A percentile compares a stretch with the other conserved stretches of the same genome.
Evolutionary conservation across 2,329 filamentous ascomycete species (phyloP).

Genomic region (Colletotrichum liaoningense): DNA sequence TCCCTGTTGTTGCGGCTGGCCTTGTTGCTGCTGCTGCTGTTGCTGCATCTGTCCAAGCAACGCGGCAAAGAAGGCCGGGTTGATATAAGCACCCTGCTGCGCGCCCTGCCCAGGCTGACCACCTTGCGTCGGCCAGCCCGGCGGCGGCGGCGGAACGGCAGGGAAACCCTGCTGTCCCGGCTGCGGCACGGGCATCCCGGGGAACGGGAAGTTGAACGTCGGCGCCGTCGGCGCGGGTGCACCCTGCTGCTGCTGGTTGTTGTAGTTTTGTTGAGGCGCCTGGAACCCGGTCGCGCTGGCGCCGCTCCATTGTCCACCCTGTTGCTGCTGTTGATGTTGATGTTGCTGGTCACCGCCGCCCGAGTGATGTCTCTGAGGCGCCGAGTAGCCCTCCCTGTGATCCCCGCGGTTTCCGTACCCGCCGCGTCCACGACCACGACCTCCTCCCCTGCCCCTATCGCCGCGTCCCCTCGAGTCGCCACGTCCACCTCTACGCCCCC

Average conservation of each 20-base stretch:
- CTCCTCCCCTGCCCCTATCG: conserved; percentile 49
- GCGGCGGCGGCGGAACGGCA: conserved; percentile 55
- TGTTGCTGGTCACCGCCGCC: neutral
- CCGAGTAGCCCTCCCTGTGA: conserved; percentile 54
- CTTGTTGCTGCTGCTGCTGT: conserved; percentile 37
- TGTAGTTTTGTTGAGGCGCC: conserved; percentile 39
- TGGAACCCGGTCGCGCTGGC: conserved; percentile 39
- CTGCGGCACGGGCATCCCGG: conserved; percentile 52
- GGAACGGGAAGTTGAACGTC: conserved; percentile 57
- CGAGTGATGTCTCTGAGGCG: conserved; percentile 42
- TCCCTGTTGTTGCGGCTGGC: conserved; percentile 10
- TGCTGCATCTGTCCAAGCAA: conserved; percentile 58
- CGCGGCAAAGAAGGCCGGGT: conserved; percentile 67
- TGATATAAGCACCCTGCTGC: conserved; percentile 61
- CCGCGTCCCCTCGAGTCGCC: conserved; percentile 61
- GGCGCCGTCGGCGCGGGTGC: conserved; percentile 42
- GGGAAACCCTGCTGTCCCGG: conserved; percentile 45
- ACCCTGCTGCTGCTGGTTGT: conserved; percentile 41
- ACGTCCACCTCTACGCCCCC: conserved; percentile 52
- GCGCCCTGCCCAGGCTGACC: conserved; percentile 47
- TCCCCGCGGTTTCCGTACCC: conserved; percentile 50
- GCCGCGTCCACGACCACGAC: conserved; percentile 48
- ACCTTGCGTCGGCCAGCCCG: conserved; percentile 47
- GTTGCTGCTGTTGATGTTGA: conserved; percentile 43
- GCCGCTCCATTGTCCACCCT: conserved; percentile 48